Base-by-base conservation (phyloP, 805 yeast species). In the Yarrowia phangngaensis region DNA sequence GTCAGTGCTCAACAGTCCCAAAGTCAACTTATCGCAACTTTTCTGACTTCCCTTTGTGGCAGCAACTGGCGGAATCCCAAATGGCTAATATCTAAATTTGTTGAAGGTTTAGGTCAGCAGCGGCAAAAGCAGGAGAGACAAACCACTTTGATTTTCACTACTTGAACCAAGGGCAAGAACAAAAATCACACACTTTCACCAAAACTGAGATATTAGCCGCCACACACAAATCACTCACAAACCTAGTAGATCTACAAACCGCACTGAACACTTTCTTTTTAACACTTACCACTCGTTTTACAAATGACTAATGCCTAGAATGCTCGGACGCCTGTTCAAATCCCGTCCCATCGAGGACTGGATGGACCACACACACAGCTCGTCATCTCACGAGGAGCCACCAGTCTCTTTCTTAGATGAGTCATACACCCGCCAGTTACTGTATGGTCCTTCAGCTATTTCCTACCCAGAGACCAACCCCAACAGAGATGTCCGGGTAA, bases 361-460 rank as follows among this genome's bases (percentile, higher is more conserved):
- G 48, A 41, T 41, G 35, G 48, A 41, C 35, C 48, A 41, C 35
- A 38, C 45, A 13, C 45, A 38, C 32, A 13, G 7, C 31, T 13
- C 32, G 32, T n/a, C n/a, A n/a, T n/a, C 45, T 7, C 30, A 23
- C 16, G 40, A 38, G 23, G 34, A 34, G 14, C 33, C 51, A n/a
- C 57, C 58, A 7, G 51, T 56, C 8, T 55, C 59, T 23, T 31
- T 53, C 17, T 50, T 54, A 13, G 60, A 57, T 27, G 60, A 57
- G 32, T 48, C 52, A 13, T 58, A 56, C 32, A 56, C 59, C 15
- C 48, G 58, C 11, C 51, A 40, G 27, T 46, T 57, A 34, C 51
- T 57, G 23, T 57, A 57, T 36, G 60, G 60, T 8, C 50, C 59
- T 11, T 14, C 49, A 16, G 20, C 36, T 28, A 41, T 32, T 29